Base-by-base conservation (phyloP, 73 alveolate species). In the Breviolum minutum region DNA sequence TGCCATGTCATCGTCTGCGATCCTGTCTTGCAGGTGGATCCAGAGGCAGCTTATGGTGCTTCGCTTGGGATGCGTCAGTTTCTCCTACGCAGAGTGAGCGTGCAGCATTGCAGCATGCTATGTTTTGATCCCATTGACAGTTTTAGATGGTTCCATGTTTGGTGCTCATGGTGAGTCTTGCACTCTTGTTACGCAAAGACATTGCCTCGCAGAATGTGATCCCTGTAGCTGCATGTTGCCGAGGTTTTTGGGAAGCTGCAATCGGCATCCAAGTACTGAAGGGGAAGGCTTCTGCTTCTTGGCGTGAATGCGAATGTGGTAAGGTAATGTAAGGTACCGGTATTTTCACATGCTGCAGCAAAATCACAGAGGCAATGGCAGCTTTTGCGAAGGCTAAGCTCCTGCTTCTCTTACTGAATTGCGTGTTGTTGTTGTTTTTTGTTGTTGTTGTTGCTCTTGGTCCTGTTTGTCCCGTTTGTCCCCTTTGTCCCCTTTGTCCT, bases 31-130 rank as follows among this genome's bases (percentile, higher is more conserved):
- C 40, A 61, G 80, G 81, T 63, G 80, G 94, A 86, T 63, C 74
- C 54, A 5, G 80, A 29, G 8, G 94, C 94, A 13, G 63, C 62
- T 7, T 86, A 86, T 63, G 94, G 94, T 19, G 80, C 80, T 26
- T 62, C 80, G 19, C 63, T 61, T 11, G 94, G 81, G 61, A 86
- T 86, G 94, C 94, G 80, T 30, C 73, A 61, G 73, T 32, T 32
- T 27, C 87, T 74, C 22, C 1, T 30, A 16, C 84, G 32, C 17
- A n/a, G 27, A 26, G 22, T 2, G 84, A 19, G 32, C 24, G 19
- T 68, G 2, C n/a, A n/a, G n/a, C n/a, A 40, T 0, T 40, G 54
- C 54, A 40, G 54, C 54, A 40, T 40, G 54, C 54, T 40, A 0
- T 40, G 3, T 40, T 3, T 40, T 40, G 54, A 40, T 40, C 54